Percentiles rank a stretch among this genome's conserved stretches.
Evolutionary conservation across 768 basidiomycete species (phyloP).

Genomic region (Aureoboletus auriporus): DNA sequence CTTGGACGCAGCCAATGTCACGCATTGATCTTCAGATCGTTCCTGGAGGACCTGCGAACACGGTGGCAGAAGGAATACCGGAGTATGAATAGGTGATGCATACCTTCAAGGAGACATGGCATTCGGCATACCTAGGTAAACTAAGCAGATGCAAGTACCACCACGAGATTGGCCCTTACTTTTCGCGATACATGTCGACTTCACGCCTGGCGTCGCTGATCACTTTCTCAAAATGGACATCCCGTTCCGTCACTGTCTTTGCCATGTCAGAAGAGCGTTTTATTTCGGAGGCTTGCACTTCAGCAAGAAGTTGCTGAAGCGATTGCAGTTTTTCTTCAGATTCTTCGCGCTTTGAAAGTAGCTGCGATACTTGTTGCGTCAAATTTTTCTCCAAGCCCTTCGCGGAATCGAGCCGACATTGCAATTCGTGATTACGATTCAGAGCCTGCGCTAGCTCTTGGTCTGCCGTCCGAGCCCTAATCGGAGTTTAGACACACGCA

Average conservation of each 20-base stretch:
- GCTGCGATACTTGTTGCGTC: conserved; percentile 20
- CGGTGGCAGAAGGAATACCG: not conserved
- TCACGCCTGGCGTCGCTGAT: conserved; percentile 19
- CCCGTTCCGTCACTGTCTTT: conserved; percentile 15
- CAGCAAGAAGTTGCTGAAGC: conserved; percentile 14
- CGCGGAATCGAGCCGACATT: conserved; percentile 25
- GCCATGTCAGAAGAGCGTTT: conserved; percentile 13
- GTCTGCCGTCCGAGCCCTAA: conserved; percentile 19
- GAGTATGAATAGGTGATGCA: not conserved
- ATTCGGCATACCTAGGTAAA: conserved; percentile 15
- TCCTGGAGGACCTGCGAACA: conserved; percentile 48
- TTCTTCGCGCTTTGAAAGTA: conserved; percentile 26
- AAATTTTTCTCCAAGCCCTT: conserved; percentile 21
- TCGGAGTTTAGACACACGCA: conserved; percentile 11
- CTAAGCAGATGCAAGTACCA: not conserved
- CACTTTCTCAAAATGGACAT: conserved; percentile 20
- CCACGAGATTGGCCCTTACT: conserved; percentile 13
- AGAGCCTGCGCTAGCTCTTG: conserved; percentile 14
- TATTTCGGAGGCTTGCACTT: conserved; percentile 16
- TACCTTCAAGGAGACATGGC: conserved; percentile 23
- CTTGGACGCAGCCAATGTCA: conserved; percentile 50
- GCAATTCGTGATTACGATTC: conserved; percentile 24
- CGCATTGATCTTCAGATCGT: conserved; percentile 53
- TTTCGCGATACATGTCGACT: conserved; percentile 18
- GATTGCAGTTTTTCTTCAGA: conserved; percentile 11